Conservation (phyloP, 371 early-diverging fungal genomes). For the Circinella umbellata region DNA sequence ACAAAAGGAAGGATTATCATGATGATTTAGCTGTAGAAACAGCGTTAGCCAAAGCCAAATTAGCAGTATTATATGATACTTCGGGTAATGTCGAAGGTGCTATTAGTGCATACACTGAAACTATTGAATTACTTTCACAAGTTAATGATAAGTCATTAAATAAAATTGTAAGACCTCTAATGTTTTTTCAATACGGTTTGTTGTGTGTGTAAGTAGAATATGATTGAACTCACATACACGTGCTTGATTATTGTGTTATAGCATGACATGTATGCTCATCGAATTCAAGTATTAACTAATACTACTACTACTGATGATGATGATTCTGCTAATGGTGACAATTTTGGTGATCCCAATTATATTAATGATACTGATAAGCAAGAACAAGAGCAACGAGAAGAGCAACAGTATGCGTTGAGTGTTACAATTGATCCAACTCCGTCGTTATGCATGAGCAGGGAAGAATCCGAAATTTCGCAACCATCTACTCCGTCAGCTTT, state of each 20-base stretch:
- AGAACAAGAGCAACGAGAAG: background rate
- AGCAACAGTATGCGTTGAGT: no score
- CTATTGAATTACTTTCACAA: slow-evolving; percentile 1
- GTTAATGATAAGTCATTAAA: slow-evolving; percentile 3
- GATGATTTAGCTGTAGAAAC: slow-evolving; percentile 9
- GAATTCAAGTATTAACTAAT: background rate
- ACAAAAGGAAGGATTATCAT: background rate
- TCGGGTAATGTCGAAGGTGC: slow-evolving; percentile 4
- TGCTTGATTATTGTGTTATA: background rate
- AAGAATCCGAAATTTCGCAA: background rate
- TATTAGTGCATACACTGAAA: slow-evolving; percentile 11
- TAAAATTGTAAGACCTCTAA: background rate
- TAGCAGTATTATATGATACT: slow-evolving; percentile 11
- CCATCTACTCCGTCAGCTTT: background rate
- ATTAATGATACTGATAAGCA: no score
- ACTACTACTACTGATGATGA: background rate
- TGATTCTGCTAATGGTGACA: no score
- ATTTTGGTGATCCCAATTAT: no score
- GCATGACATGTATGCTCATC: slow-evolving; percentile 4
- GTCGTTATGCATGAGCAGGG: background rate
- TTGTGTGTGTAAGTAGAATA: no score
- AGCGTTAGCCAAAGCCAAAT: slow-evolving; percentile 6
- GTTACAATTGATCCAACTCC: background rate
- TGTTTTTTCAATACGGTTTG: no score
- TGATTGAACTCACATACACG: no score